These are phyloP conservation scores for Melocanna baccifera DNA, from an alignment of 176 grass and related monocot species.

Conservation along the genomic window DNA sequence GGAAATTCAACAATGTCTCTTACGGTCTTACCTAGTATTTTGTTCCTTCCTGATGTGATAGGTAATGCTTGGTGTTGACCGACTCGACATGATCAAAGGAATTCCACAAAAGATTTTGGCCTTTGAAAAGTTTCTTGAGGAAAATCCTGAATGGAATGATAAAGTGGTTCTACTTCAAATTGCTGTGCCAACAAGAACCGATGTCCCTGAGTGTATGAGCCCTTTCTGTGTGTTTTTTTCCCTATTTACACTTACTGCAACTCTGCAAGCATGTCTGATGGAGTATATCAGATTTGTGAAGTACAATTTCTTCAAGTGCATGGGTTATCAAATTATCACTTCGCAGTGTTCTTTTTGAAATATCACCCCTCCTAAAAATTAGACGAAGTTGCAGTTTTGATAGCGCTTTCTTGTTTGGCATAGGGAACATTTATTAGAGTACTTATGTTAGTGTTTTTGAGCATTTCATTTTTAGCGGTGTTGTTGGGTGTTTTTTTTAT, in stretches of 20 bases:
- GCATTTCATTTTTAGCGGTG: neutral
- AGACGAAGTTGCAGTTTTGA: neutral
- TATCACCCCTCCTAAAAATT: neutral
- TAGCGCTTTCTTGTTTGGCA: neutral
- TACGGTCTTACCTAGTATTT: neutral
- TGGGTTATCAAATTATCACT: neutral
- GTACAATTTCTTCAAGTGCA: neutral
- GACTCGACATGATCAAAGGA: slow-evolving; percentile 99
- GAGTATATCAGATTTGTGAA: neutral
- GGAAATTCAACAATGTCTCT: neutral
- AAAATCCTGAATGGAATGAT: slow-evolving; percentile 77
- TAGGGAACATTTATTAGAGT: neutral
- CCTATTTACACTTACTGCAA: neutral
- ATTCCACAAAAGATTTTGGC: slow-evolving; percentile 99
- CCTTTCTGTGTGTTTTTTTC: slow-evolving; percentile 14
- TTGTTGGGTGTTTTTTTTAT: neutral
- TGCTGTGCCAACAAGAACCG: slow-evolving; percentile 98
- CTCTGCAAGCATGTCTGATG: neutral
- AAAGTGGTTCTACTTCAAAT: slow-evolving; percentile 97
- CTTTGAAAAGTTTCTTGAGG: slow-evolving; percentile 99
- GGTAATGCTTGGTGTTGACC: slow-evolving; percentile 99
- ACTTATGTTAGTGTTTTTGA: neutral
- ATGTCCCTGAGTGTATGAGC: slow-evolving; percentile 90
- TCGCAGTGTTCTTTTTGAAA: neutral
- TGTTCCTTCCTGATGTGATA: slow-evolving; percentile 39